Evolutionary conservation across 352 stramenopile species (phyloP).

Genomic region (Aphanomyces invadans): DNA sequence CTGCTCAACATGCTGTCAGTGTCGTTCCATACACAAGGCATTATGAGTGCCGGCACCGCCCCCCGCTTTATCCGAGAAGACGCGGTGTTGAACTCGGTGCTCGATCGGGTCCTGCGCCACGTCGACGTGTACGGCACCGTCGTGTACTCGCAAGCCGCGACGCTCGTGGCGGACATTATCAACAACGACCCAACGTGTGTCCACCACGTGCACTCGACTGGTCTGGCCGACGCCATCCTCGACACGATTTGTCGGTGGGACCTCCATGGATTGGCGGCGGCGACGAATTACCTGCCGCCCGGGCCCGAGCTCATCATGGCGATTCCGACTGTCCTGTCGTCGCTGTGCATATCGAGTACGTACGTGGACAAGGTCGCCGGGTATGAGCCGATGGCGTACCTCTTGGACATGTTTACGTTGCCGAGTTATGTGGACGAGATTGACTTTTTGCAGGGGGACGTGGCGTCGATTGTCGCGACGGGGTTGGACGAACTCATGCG

Average conservation of each 20-base stretch:
- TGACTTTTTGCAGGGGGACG: slow-evolving; percentile 89
- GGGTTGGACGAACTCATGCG: slow-evolving; percentile 96
- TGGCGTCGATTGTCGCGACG: slow-evolving; percentile 87
- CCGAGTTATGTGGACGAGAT: slow-evolving; percentile 84
- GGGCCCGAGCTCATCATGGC: slow-evolving; percentile 91
- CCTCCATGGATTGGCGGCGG: slow-evolving; percentile 29
- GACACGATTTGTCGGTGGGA: slow-evolving; percentile 83
- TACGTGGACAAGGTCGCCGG: slow-evolving; percentile 87
- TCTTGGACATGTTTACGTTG: slow-evolving; percentile 87
- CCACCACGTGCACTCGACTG: slow-evolving; percentile 89
- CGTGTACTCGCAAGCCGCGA: slow-evolving; percentile 87
- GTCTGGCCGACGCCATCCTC: slow-evolving; percentile 90
- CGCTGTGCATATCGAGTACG: slow-evolving; percentile 88
- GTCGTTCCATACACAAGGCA: slow-evolving; percentile 79
- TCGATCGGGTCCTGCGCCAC: slow-evolving; percentile 87
- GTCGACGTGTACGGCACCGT: slow-evolving; percentile 88
- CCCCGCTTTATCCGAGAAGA: slow-evolving; percentile 82
- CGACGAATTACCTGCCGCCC: slow-evolving; percentile 41
- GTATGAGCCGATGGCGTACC: slow-evolving; percentile 84
- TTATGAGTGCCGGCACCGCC: slow-evolving; percentile 81
- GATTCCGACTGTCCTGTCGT: slow-evolving; percentile 89
- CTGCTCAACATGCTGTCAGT: slow-evolving; percentile 72
- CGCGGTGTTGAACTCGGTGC: slow-evolving; percentile 77
- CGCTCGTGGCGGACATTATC: slow-evolving; percentile 94
- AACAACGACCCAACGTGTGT: slow-evolving; percentile 95